These are phyloP conservation scores for Peribolospora kevripleyi DNA, from an alignment of 768 basidiomycete species.

Conservation along the genomic window DNA sequence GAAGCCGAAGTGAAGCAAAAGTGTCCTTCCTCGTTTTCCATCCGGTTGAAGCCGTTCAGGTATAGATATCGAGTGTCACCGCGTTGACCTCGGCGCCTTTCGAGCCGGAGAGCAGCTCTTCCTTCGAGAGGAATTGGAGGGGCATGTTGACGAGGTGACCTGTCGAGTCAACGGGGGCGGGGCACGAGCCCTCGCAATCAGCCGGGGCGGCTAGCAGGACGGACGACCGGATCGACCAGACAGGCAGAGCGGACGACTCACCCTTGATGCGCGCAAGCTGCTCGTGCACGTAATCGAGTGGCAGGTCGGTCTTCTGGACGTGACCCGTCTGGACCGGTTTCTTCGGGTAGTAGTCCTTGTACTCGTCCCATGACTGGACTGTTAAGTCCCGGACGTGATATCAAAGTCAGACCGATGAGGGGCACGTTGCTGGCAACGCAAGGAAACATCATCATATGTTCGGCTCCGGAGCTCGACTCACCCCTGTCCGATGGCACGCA, in stretches of 20 bases:
- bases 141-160: constrained; percentile 13
- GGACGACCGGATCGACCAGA: no score
- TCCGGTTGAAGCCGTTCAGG: background rate
- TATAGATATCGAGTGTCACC: background rate
- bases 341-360: constrained; percentile 7
- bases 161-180: no score
- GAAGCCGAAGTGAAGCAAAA: no score
- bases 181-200: no score
- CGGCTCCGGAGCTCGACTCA: background rate
- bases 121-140: constrained; percentile 11
- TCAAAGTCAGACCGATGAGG: background rate
- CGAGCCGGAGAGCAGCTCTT: background rate
- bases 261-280: constrained; percentile 5
- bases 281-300: constrained; percentile 8
- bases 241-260: no score
- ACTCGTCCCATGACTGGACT: constrained; percentile 8
- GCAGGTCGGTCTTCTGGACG: constrained; percentile 4
- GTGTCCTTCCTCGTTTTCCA: no score
- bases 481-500: constrained; percentile 3
- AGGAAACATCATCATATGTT: background rate
- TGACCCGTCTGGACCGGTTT: constrained; percentile 8
- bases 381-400: no score
- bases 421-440: background rate
- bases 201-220: no score
- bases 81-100: constrained; percentile 3